Conservation (phyloP, 805 yeast species). For the Yamadazyma philogaea region DNA sequence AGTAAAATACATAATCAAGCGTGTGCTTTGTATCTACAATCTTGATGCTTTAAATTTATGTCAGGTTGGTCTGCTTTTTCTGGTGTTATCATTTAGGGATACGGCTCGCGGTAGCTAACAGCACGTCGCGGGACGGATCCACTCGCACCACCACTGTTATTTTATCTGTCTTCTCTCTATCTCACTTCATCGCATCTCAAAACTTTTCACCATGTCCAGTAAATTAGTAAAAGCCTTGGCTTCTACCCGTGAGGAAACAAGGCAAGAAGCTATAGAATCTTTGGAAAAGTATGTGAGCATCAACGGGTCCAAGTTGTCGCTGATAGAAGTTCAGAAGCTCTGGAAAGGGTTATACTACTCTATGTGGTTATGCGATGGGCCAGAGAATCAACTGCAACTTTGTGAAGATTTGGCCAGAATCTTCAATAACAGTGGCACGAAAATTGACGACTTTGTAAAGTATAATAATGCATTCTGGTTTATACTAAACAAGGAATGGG, state of each 20-base stretch:
- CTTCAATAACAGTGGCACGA: slow-evolving; percentile 43
- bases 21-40: neutral
- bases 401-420: slow-evolving; percentile 69
- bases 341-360: slow-evolving; percentile 96
- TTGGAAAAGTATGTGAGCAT: slow-evolving; percentile 11
- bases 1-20: neutral
- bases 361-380: slow-evolving; percentile 96
- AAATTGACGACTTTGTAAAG: slow-evolving; percentile 15
- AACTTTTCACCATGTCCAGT: slow-evolving; percentile 12
- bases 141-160: too few species aligned
- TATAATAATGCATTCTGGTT: slow-evolving; percentile 80
- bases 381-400: slow-evolving; percentile 83
- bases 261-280: slow-evolving; percentile 46
- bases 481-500: slow-evolving; percentile 79
- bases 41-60: neutral
- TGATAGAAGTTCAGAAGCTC: slow-evolving; percentile 67
- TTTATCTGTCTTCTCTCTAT: neutral
- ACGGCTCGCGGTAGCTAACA: neutral
- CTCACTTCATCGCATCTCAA: slow-evolving; percentile 3
- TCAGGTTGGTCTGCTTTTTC: neutral
- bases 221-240: slow-evolving; percentile 78
- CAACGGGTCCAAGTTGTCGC: slow-evolving; percentile 43
- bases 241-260: slow-evolving; percentile 70
- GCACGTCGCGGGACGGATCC: too few species aligned
- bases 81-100: too few species aligned